Evolutionary conservation across 805 yeast species (phyloP).

Genomic region (Millerozyma acaciae): DNA sequence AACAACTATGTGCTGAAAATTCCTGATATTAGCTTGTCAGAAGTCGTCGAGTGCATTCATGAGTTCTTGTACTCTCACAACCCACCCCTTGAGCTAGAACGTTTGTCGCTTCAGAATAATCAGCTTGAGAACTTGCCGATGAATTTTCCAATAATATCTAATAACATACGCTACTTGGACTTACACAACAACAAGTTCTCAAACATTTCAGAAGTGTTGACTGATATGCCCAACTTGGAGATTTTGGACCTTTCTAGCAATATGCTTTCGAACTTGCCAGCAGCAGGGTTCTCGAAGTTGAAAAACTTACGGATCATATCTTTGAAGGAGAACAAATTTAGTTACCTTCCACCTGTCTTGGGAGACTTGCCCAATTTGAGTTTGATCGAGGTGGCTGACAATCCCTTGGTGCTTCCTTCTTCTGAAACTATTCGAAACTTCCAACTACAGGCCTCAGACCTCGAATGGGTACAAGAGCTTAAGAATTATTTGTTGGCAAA

Average conservation of each 20-base stretch:
- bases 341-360: constrained; percentile 50
- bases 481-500: constrained; percentile 37
- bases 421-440: constrained; percentile 26
- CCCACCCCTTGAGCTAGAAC: constrained; percentile 36
- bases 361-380: constrained; percentile 49
- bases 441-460: constrained; percentile 34
- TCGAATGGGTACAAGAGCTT: constrained; percentile 44
- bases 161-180: constrained; percentile 55
- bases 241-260: constrained; percentile 65
- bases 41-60: constrained; percentile 18
- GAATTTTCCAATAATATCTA: constrained; percentile 39
- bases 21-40: constrained; percentile 11
- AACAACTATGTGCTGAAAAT: constrained; percentile 9
- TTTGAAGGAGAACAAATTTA: constrained; percentile 54
- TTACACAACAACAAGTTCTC: constrained; percentile 57
- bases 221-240: constrained; percentile 45
- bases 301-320: constrained; percentile 54
- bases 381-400: constrained; percentile 57
- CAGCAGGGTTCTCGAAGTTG: constrained; percentile 35
- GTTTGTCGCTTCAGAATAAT: constrained; percentile 55
- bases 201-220: constrained; percentile 47
- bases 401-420: constrained; percentile 55
- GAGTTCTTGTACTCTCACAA: constrained; percentile 19
- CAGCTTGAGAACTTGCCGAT: constrained; percentile 44
- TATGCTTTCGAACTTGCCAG: constrained; percentile 45